These are phyloP conservation scores for Pholiota molesta DNA, from an alignment of 768 basidiomycete genomes.

Conservation along the genomic window DNA sequence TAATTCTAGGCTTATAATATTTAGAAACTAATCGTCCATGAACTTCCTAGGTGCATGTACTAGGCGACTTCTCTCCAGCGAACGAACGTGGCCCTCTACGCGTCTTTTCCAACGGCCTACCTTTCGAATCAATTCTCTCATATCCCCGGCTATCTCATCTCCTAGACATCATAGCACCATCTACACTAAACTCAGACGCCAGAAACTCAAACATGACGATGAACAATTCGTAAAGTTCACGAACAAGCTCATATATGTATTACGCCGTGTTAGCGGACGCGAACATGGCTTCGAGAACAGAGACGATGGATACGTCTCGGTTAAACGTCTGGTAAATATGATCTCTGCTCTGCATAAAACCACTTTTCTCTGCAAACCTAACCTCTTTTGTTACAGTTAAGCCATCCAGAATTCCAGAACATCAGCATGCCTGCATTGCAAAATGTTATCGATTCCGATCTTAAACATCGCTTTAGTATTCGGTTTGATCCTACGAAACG, in stretches of 20 bases:
- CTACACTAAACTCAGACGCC: neutral
- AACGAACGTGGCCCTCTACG: neutral
- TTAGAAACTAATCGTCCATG: conserved; percentile 8
- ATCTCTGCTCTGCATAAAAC: neutral
- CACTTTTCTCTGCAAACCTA: neutral
- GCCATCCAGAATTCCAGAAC: conserved; percentile 22
- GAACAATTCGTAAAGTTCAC: neutral
- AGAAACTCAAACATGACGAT: neutral
- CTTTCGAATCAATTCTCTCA: neutral
- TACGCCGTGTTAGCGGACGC: conserved; percentile 13
- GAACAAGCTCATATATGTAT: conserved; percentile 14
- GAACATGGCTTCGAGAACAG: conserved; percentile 20
- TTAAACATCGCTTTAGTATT: conserved; percentile 18
- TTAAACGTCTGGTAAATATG: conserved; percentile 13
- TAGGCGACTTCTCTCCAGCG: conserved; percentile 2
- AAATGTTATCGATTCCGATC: conserved; percentile 15
- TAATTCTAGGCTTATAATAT: neutral
- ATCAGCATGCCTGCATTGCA: conserved; percentile 22
- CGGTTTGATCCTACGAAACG: conserved; percentile 16
- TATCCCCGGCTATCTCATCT: neutral
- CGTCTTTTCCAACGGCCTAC: neutral
- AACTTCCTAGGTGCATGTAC: conserved; percentile 11
- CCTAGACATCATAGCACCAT: conserved; percentile 5
- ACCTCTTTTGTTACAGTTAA: conserved; percentile 14
- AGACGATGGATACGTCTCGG: conserved; percentile 20